These are phyloP conservation scores for Fraxinus baroniana DNA, from an alignment of 305 asterid species.

Conservation along the genomic window DNA sequence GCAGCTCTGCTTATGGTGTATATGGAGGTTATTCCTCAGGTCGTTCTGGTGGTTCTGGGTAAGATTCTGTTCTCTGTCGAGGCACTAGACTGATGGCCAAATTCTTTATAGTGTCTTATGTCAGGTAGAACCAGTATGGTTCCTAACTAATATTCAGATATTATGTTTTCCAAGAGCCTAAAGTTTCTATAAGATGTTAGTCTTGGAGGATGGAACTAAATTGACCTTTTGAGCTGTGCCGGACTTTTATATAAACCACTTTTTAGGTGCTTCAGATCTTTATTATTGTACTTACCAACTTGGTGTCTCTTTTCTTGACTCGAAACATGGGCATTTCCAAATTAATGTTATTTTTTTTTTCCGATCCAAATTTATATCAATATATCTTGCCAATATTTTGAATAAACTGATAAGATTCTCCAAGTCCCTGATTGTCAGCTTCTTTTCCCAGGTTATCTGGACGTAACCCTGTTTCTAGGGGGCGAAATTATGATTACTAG, in stretches of 20 bases:
- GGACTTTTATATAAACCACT: slow-evolving; percentile 7
- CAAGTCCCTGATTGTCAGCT: slow-evolving; percentile 38
- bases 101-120: neutral
- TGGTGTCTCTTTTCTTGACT: neutral
- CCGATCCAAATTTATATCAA: neutral
- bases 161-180: neutral
- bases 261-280: slow-evolving; percentile 9
- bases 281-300: neutral
- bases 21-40: slow-evolving; percentile 80
- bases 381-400: neutral
- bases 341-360: neutral
- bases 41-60: slow-evolving; percentile 82
- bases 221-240: neutral
- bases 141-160: neutral
- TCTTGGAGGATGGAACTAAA: neutral
- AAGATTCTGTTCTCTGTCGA: slow-evolving; percentile 24
- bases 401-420: neutral
- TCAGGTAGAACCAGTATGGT: neutral
- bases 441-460: slow-evolving; percentile 70
- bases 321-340: neutral
- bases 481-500: slow-evolving; percentile 86
- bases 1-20: slow-evolving; percentile 68
- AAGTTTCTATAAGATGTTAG: slow-evolving; percentile 1
- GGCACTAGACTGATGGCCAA: neutral
- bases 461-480: slow-evolving; percentile 73